A percentile compares a stretch with the other conserved stretches of the same genome.
These are phyloP conservation scores for Bipolaris victoriae DNA, from an alignment of 2,329 filamentous ascomycete genomes.

Conservation along the genomic window DNA sequence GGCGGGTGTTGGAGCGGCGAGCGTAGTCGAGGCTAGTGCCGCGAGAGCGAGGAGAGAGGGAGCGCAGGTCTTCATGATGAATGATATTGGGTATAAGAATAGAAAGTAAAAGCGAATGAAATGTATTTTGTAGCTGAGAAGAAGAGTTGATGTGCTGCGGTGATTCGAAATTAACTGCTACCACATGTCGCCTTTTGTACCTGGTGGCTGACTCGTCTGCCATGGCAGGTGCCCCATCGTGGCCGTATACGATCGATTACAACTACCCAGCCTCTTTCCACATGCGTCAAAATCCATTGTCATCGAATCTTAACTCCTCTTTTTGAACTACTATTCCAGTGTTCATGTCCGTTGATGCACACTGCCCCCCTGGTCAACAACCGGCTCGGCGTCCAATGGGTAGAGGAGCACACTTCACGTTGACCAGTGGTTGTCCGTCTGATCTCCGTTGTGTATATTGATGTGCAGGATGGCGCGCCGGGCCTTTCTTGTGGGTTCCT, in stretches of 20 bases:
- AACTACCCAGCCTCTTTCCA: constrained; percentile 3
- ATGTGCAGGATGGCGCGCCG: constrained; percentile 21
- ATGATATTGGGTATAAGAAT: neutral
- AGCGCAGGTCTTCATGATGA: constrained; percentile 30
- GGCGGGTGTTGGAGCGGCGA: constrained; percentile 27
- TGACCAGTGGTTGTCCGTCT: constrained; percentile 10
- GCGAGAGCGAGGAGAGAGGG: constrained; percentile 26
- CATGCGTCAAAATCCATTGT: constrained; percentile 7
- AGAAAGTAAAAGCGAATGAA: neutral
- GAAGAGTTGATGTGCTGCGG: neutral
- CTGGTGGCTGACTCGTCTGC: neutral
- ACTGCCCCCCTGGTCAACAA: neutral
- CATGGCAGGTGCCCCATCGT: neutral
- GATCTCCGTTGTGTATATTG: constrained; percentile 8
- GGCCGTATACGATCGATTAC: neutral
- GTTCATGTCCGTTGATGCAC: constrained; percentile 11
- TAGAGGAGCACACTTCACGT: constrained; percentile 16
- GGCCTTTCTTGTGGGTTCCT: constrained; percentile 16
- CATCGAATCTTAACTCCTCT: constrained; percentile 3
- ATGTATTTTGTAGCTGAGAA: neutral
- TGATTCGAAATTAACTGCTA: neutral
- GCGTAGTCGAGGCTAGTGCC: constrained; percentile 19
- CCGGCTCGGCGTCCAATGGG: constrained; percentile 13
- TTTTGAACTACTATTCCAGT: constrained; percentile 9
- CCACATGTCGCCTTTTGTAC: constrained; percentile 14